Evolutionary conservation across 306 rosid genomes (phyloP).

Genomic region (Cucurbita moschata): DNA sequence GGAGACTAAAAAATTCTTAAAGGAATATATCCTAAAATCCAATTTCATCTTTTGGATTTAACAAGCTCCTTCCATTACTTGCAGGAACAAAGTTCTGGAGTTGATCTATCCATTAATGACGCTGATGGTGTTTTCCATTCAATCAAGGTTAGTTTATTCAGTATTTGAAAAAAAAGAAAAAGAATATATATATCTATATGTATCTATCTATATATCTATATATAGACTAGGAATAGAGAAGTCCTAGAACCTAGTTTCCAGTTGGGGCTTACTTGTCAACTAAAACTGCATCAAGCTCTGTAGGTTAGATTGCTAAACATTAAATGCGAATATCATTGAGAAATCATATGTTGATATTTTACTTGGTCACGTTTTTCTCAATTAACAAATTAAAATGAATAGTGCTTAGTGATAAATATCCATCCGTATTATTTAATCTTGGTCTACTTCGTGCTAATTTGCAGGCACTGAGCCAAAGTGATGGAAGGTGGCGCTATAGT

Average conservation of each 20-base stretch:
- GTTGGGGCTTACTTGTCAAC: too few relatives aligned
- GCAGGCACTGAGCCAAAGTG: slow-evolving; percentile 98
- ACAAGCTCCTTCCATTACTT: not conserved
- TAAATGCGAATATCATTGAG: not conserved
- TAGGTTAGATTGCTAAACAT: not conserved
- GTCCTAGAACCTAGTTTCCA: too few relatives aligned
- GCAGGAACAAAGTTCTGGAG: slow-evolving; percentile 62
- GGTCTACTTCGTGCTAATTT: slow-evolving; percentile 7
- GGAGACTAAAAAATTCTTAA: not conserved
- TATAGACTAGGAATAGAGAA: too few relatives aligned
- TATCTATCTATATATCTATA: not conserved
- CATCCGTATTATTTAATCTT: not conserved
- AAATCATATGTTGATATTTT: not conserved
- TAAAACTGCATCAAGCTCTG: not conserved
- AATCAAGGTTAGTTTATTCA: slow-evolving; percentile 50
- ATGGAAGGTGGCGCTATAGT: slow-evolving; percentile 98
- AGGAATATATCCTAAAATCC: not conserved
- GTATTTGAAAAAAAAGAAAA: not conserved
- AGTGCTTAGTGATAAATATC: not conserved
- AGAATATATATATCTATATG: not conserved
- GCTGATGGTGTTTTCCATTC: slow-evolving; percentile 62
- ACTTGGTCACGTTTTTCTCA: not conserved
- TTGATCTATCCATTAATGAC: slow-evolving; percentile 53
- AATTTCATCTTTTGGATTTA: slow-evolving; percentile 10
- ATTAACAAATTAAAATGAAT: not conserved